Conservation (phyloP, 2,329 filamentous ascomycete species). For the Neofusicoccum umdonicola region DNA sequence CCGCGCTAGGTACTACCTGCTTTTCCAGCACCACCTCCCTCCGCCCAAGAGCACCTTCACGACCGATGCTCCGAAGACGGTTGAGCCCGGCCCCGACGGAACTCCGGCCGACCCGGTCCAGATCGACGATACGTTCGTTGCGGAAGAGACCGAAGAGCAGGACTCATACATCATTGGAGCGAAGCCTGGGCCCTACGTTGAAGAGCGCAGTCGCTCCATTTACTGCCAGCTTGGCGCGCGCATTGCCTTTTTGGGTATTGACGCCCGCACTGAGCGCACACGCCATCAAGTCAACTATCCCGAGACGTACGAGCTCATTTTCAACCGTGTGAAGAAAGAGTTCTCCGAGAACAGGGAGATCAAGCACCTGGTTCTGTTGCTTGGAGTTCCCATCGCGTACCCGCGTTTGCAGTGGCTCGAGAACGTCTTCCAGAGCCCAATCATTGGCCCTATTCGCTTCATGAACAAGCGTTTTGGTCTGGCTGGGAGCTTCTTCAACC, state of each 20-base stretch:
- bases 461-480: constrained; percentile 88
- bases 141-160: constrained; percentile 57
- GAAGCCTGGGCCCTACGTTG: constrained; percentile 67
- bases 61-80: constrained; percentile 63
- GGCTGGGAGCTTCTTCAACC: constrained; percentile 83
- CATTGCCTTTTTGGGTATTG: constrained; percentile 61
- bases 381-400: constrained; percentile 70
- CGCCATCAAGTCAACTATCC: constrained; percentile 89
- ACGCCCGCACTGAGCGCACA: constrained; percentile 70
- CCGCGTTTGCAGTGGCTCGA: constrained; percentile 91
- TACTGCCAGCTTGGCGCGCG: constrained; percentile 65
- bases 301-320: constrained; percentile 62
- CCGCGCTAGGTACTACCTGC: constrained; percentile 56
- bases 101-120: constrained; percentile 66
- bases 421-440: constrained; percentile 80
- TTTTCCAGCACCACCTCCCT: constrained; percentile 74
- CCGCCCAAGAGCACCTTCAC: constrained; percentile 85
- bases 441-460: constrained; percentile 86
- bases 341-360: constrained; percentile 54
- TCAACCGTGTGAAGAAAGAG: constrained; percentile 54
- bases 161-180: constrained; percentile 74
- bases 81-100: constrained; percentile 46
- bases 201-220: constrained; percentile 59
- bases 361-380: constrained; percentile 61
- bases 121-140: constrained; percentile 71